Evolutionary conservation across 2,329 filamentous ascomycete species (phyloP).

Genomic region (Pleurostoma richardsiae): DNA sequence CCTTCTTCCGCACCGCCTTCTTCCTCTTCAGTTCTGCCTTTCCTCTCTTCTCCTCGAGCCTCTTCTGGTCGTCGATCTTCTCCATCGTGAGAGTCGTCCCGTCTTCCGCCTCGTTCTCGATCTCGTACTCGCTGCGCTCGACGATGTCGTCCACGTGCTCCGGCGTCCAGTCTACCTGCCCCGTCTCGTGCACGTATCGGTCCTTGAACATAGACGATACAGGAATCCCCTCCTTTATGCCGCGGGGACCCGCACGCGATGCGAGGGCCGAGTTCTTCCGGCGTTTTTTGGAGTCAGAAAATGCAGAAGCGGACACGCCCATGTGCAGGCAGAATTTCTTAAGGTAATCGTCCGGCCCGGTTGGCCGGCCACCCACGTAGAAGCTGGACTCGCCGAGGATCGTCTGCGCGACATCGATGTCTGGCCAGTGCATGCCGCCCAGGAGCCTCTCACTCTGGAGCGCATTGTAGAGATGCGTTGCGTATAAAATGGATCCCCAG

Average conservation of each 20-base stretch:
- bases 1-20: slow-evolving; percentile 7
- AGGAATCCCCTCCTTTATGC: slow-evolving; percentile 19
- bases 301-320: slow-evolving; percentile 24
- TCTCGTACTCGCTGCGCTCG: slow-evolving; percentile 18
- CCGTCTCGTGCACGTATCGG: slow-evolving; percentile 19
- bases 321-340: slow-evolving; percentile 31
- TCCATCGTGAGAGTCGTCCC: slow-evolving; percentile 4
- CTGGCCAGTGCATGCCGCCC: slow-evolving; percentile 21
- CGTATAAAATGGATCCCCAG: slow-evolving; percentile 31
- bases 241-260: slow-evolving; percentile 22
- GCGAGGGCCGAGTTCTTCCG: slow-evolving; percentile 7
- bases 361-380: slow-evolving; percentile 29
- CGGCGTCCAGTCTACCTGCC: slow-evolving; percentile 19
- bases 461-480: slow-evolving; percentile 36
- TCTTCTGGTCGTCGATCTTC: slow-evolving; percentile 12
- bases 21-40: not conserved
- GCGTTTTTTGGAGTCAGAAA: slow-evolving; percentile 14
- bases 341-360: slow-evolving; percentile 22
- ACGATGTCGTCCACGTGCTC: slow-evolving; percentile 30
- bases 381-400: slow-evolving; percentile 24
- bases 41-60: slow-evolving; percentile 6
- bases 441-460: slow-evolving; percentile 21
- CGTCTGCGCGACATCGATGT: slow-evolving; percentile 29
- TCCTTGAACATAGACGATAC: slow-evolving; percentile 30
- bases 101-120: slow-evolving; percentile 11